Evolutionary conservation across 2,329 filamentous ascomycete genomes (phyloP).

Genomic region (Exophiala aquamarina): DNA sequence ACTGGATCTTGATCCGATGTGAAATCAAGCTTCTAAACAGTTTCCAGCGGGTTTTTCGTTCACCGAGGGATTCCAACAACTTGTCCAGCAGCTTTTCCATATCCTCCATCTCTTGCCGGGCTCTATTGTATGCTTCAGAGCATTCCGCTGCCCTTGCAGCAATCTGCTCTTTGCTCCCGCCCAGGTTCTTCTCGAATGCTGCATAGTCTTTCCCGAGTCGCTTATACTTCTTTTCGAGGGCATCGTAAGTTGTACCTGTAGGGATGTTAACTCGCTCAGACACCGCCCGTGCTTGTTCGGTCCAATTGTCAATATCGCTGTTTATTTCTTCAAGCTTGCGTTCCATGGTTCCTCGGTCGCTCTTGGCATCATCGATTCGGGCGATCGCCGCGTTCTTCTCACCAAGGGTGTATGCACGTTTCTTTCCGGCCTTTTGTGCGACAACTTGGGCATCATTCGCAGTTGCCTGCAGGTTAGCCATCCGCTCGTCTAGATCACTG

Average conservation of each 20-base stretch:
- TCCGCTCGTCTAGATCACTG: constrained; percentile 33
- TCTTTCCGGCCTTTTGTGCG: constrained; percentile 30
- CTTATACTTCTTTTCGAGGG: constrained; percentile 47
- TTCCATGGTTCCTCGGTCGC: constrained; percentile 48
- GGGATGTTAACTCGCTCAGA: constrained; percentile 62
- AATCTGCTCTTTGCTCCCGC: constrained; percentile 62
- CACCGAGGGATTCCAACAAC: constrained; percentile 61
- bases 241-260: constrained; percentile 62
- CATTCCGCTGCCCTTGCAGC: constrained; percentile 45
- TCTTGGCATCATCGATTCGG: constrained; percentile 49
- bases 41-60: constrained; percentile 74
- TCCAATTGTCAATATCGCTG: constrained; percentile 55
- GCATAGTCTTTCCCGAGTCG: constrained; percentile 60
- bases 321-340: constrained; percentile 35
- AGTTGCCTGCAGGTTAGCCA: constrained; percentile 40
- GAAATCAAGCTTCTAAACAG: constrained; percentile 83
- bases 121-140: constrained; percentile 37
- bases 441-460: constrained; percentile 4
- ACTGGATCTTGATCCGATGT: constrained; percentile 78
- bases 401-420: constrained; percentile 45
- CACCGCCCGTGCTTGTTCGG: constrained; percentile 53
- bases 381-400: constrained; percentile 64
- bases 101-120: constrained; percentile 39
- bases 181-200: constrained; percentile 59
- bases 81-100: constrained; percentile 43